Percentiles rank a stretch among this genome's conserved stretches.
These are phyloP conservation scores for Curvularia sp. DNA, from an alignment of 2,329 filamentous ascomycete genomes.

Conservation along the genomic window DNA sequence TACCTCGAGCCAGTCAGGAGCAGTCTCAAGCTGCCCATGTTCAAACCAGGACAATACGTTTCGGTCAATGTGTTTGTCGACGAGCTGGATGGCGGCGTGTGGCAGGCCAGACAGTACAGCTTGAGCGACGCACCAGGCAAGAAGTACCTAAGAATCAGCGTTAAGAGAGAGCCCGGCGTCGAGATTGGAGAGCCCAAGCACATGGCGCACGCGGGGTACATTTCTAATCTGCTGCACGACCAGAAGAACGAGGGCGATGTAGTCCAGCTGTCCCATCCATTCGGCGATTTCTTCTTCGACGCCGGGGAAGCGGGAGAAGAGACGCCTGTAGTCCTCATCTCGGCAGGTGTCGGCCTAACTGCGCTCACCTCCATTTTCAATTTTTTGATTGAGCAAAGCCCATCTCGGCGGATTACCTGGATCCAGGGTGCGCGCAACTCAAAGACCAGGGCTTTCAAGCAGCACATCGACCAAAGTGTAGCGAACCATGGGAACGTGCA, in stretches of 20 bases:
- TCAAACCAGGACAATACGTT: constrained; percentile 75
- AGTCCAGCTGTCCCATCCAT: constrained; percentile 71
- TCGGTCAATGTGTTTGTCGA: constrained; percentile 67
- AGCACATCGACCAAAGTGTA: constrained; percentile 56
- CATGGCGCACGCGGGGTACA: constrained; percentile 65
- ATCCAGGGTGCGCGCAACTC: constrained; percentile 66
- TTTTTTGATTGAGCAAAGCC: constrained; percentile 49
- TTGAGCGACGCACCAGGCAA: constrained; percentile 69
- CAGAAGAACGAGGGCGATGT: constrained; percentile 66
- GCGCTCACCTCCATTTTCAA: constrained; percentile 72
- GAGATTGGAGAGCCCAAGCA: constrained; percentile 55
- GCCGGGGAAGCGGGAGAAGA: constrained; percentile 51
- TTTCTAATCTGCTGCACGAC: constrained; percentile 74
- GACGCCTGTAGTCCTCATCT: constrained; percentile 69
- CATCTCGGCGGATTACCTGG: constrained; percentile 63
- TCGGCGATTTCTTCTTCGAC: constrained; percentile 67
- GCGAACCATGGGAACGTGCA: constrained; percentile 58
- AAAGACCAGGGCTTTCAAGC: constrained; percentile 62
- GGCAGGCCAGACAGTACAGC: constrained; percentile 75
- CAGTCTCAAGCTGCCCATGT: constrained; percentile 65
- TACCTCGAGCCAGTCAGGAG: constrained; percentile 70
- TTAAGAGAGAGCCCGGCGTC: constrained; percentile 70
- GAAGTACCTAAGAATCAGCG: constrained; percentile 71
- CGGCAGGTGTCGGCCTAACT: constrained; percentile 72
- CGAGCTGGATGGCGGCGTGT: constrained; percentile 55